Conservation (phyloP, 2,329 filamentous ascomycete species). For the Lecanosticta acicola region DNA sequence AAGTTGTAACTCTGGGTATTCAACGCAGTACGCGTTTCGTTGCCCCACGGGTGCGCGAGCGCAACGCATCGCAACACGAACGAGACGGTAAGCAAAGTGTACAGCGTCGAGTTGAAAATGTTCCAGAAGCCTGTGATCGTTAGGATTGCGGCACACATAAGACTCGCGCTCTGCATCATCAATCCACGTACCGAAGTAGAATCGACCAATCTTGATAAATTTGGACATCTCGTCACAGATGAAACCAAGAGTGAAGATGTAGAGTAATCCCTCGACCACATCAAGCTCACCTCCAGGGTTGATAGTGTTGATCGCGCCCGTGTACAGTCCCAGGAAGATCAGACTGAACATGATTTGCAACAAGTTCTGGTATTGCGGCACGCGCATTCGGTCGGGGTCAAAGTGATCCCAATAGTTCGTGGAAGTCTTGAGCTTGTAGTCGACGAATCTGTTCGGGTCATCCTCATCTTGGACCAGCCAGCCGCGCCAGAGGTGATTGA, state of each 20-base stretch:
- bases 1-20: slow-evolving; percentile 90
- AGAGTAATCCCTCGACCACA: slow-evolving; percentile 73
- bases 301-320: slow-evolving; percentile 82
- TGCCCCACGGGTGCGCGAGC: slow-evolving; percentile 53
- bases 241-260: slow-evolving; percentile 87
- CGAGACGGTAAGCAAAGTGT: slow-evolving; percentile 70
- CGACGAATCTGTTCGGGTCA: slow-evolving; percentile 81
- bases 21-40: slow-evolving; percentile 51
- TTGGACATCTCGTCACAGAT: slow-evolving; percentile 83
- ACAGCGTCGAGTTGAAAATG: slow-evolving; percentile 81
- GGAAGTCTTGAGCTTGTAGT: slow-evolving; percentile 78
- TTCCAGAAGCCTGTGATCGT: no score
- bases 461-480: slow-evolving; percentile 96
- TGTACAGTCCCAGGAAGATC: slow-evolving; percentile 79
- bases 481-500: slow-evolving; percentile 85
- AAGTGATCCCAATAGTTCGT: slow-evolving; percentile 74
- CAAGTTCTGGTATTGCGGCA: slow-evolving; percentile 85
- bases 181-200: slow-evolving; percentile 94
- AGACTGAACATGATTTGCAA: slow-evolving; percentile 81
- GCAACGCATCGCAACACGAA: slow-evolving; percentile 76
- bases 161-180: no score
- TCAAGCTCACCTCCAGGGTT: slow-evolving; percentile 82
- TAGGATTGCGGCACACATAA: no score
- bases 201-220: slow-evolving; percentile 87
- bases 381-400: slow-evolving; percentile 89